Evolutionary conservation across 768 basidiomycete genomes (phyloP).

Genomic region (Tremella mesenterica): DNA sequence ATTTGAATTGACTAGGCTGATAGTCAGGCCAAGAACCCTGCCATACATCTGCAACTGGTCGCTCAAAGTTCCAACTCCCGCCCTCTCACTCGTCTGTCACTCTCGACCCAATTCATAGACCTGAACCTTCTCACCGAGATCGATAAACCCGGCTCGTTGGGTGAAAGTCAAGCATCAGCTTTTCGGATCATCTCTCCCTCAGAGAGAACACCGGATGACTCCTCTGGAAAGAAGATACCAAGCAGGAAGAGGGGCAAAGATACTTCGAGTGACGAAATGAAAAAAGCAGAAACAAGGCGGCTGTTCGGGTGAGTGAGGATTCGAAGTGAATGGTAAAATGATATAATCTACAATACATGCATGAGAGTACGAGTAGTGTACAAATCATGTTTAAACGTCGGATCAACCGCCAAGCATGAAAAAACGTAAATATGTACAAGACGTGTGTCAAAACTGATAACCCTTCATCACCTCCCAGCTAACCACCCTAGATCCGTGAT

Average conservation of each 20-base stretch:
- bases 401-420: no score
- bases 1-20: background rate
- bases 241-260: background rate
- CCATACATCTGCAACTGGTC: background rate
- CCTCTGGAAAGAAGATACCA: background rate
- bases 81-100: background rate
- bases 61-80: background rate
- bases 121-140: slow-evolving; percentile 4
- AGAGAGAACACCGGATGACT: background rate
- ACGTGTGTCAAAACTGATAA: background rate
- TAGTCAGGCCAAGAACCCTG: background rate
- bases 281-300: background rate
- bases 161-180: slow-evolving; percentile 6
- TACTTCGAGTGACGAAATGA: background rate
- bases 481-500: slow-evolving; percentile 27
- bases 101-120: slow-evolving; percentile 18
- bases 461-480: slow-evolving; percentile 12
- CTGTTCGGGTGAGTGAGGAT: background rate
- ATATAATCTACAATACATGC: background rate
- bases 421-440: no score
- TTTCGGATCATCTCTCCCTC: slow-evolving; percentile 2
- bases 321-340: background rate
- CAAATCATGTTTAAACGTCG: no score
- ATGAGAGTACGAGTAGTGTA: background rate
- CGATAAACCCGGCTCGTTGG: slow-evolving; percentile 5